Conservation (phyloP, 441 rosid genomes). For the Dalechampia spathulata region DNA sequence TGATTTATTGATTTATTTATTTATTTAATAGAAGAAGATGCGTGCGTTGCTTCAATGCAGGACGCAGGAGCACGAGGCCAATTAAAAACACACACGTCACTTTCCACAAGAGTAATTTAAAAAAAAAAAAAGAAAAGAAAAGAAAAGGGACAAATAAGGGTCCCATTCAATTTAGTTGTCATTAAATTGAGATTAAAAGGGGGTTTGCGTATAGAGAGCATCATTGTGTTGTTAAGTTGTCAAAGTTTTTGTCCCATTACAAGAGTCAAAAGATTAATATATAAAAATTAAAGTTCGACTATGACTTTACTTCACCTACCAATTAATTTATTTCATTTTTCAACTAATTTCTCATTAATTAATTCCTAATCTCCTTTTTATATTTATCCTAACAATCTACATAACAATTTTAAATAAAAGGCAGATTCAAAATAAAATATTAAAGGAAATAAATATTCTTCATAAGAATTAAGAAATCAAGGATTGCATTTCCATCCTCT, state of each 20-base stretch:
- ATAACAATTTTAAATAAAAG: too few species aligned
- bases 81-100: background rate
- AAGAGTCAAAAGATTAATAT: too few species aligned
- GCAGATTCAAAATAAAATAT: too few species aligned
- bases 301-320: slow-evolving; percentile 2
- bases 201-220: background rate
- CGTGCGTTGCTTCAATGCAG: background rate
- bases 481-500: too few species aligned
- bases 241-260: too few species aligned
- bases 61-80: background rate
- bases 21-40: too few species aligned
- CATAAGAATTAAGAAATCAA: too few species aligned
- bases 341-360: background rate
- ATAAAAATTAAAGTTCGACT: background rate
- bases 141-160: background rate
- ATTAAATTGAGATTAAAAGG: background rate
- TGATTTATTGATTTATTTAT: too few species aligned
- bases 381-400: too few species aligned
- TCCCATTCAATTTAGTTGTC: background rate
- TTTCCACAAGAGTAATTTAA: background rate
- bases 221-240: background rate
- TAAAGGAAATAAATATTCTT: too few species aligned
- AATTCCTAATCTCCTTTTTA: too few species aligned
- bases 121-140: background rate
- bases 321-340: background rate